Evolutionary conservation across 202 grass and related monocot species (phyloP).

Genomic region (Schoenoplectus tabernaemontani): DNA sequence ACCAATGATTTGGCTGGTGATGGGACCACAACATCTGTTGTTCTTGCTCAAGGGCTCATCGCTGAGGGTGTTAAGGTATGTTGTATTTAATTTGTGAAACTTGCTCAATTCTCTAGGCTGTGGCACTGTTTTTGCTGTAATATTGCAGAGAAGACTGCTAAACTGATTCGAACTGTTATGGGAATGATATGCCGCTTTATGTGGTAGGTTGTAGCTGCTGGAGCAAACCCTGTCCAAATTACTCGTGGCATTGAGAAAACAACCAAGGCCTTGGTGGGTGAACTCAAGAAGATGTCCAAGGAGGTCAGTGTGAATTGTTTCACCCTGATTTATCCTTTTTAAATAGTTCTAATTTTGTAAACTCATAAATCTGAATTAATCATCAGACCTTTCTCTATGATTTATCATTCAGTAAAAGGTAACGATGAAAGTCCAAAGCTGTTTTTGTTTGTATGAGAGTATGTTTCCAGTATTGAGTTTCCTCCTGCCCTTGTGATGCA

Average conservation of each 20-base stretch:
- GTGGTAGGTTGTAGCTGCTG: constrained; percentile 82
- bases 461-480: background rate
- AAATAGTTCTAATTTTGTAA: background rate
- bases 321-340: background rate
- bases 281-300: constrained; percentile 77
- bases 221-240: constrained; percentile 94
- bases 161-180: background rate
- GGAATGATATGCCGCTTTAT: background rate
- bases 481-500: constrained; percentile 16
- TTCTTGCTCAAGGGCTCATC: constrained; percentile 97
- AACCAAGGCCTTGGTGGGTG: constrained; percentile 65
- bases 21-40: constrained; percentile 95
- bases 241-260: constrained; percentile 98
- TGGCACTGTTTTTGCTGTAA: background rate
- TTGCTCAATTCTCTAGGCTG: background rate
- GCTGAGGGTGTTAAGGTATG: constrained; percentile 96
- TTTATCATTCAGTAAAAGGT: background rate
- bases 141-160: background rate
- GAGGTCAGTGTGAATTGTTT: constrained; percentile 43
- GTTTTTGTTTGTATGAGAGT: background rate
- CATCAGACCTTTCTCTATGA: background rate
- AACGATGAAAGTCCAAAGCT: background rate
- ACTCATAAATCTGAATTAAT: background rate
- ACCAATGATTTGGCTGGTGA: constrained; percentile 98
- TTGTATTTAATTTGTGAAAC: background rate